Percentiles rank a stretch among this genome's conserved stretches.
Evolutionary conservation across 108 stramenopile genomes (phyloP).

Genomic region (Pelagomonas calceolata): DNA sequence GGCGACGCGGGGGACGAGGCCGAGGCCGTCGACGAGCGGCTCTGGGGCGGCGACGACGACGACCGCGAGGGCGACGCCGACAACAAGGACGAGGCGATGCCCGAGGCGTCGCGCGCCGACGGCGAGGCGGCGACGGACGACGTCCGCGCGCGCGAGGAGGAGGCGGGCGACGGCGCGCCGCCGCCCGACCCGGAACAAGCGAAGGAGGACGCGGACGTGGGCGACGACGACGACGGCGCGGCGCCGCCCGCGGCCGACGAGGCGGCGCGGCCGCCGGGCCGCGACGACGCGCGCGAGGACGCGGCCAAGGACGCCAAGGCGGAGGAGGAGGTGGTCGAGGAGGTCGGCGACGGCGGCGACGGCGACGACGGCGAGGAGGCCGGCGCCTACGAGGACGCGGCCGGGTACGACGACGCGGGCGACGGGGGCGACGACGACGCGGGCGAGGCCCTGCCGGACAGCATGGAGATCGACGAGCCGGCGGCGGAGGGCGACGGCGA

Average conservation of each 20-base stretch:
- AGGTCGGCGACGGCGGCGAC: conserved; percentile 28
- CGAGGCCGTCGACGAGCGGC: conserved; percentile 3
- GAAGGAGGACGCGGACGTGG: conserved; percentile 3
- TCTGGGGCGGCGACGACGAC: conserved; percentile 5
- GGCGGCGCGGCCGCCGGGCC: conserved; percentile 2
- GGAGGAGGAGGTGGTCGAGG: conserved; percentile 25
- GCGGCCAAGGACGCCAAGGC: conserved; percentile 33
- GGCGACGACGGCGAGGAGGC: conserved; percentile 33
- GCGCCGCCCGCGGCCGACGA: conserved; percentile 21
- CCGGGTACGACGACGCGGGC: conserved; percentile 22
- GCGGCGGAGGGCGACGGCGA: conserved; percentile 24
- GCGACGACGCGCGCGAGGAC: conserved; percentile 41
- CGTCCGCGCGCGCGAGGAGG: conserved; percentile 19
- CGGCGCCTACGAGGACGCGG: conserved; percentile 28
- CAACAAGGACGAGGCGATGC: conserved; percentile 15
- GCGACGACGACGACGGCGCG: conserved; percentile 18
- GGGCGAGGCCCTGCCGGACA: conserved; percentile 1
- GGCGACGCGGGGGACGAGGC: background rate
- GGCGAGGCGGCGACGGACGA: conserved; percentile 40
- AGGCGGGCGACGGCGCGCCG: conserved; percentile 13
- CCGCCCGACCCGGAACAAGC: conserved; percentile 16
- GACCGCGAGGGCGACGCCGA: conserved; percentile 17
- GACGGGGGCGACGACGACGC: conserved; percentile 21
- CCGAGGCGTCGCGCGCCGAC: conserved; percentile 28
- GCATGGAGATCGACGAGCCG: conserved; percentile 17